These are phyloP conservation scores for Xylaria acuta DNA, from an alignment of 495 filamentous ascomycete species.

Conservation along the genomic window DNA sequence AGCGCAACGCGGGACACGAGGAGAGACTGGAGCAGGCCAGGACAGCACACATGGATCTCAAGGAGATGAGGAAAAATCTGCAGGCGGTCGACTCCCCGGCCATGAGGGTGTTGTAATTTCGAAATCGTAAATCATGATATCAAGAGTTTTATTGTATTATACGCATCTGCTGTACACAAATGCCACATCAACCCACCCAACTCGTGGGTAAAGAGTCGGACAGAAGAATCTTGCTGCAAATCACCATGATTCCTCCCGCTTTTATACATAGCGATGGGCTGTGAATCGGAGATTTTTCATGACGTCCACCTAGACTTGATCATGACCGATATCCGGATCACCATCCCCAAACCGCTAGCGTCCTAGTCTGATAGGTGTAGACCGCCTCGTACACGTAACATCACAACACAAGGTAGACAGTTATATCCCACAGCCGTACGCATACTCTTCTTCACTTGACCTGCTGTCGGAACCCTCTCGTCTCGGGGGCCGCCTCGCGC, in stretches of 20 bases:
- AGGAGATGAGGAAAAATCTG: constrained; percentile 49
- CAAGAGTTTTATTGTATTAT: constrained; percentile 34
- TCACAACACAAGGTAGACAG: background rate
- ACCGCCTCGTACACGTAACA: background rate
- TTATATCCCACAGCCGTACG: background rate
- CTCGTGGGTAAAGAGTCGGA: background rate
- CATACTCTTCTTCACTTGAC: constrained; percentile 33
- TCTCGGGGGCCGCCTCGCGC: constrained; percentile 36
- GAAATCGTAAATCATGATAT: constrained; percentile 37
- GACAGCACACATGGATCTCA: constrained; percentile 47
- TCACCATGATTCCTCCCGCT: constrained; percentile 7
- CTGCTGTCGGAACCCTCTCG: constrained; percentile 54
- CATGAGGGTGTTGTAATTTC: constrained; percentile 26
- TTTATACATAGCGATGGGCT: background rate
- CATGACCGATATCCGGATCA: background rate
- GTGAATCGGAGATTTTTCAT: background rate
- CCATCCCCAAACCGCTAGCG: background rate
- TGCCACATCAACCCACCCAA: constrained; percentile 5
- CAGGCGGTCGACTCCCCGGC: constrained; percentile 33
- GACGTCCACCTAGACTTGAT: background rate
- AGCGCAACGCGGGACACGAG: constrained; percentile 49
- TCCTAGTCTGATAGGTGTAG: background rate
- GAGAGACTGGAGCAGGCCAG: constrained; percentile 46
- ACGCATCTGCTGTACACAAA: constrained; percentile 29
- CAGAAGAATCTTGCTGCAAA: background rate